Base-by-base conservation (phyloP, 768 basidiomycete species). In the Lactifluus piperatus region DNA sequence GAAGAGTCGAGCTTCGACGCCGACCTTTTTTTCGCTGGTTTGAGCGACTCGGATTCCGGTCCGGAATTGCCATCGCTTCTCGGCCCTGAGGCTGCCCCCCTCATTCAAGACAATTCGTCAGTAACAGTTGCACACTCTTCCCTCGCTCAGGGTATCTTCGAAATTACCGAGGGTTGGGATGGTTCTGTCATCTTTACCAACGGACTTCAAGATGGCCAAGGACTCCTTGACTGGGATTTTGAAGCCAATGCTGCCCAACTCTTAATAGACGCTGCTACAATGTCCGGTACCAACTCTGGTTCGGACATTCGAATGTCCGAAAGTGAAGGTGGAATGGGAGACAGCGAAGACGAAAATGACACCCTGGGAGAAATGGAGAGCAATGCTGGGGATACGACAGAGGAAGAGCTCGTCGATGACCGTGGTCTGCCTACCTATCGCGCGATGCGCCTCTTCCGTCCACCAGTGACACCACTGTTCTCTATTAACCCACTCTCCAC, bases 1-100 rank as follows among this genome's bases (percentile, higher is more conserved):
- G 88, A 79, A 24, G 88, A 89, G 68, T 85, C 83, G 2, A 81
- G 79, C 60, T 88, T 89, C 65, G 90, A 92, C 65, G 90, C 90
- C 10, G 88, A 91, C 61, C 70, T 91, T 0, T 91, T 92, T 73
- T 91, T 92, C 66, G 82, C 85, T 56, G 86, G 89, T 67, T 79
- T 91, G 43, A 82, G 83, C 37, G 87, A 81, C 66, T 68, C 68
- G 49, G 67, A 71, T 32, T 67, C 66, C 27, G 78, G 75, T 57
- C 76, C 75, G 51, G 81, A 80, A 30, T 74, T 73, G 57, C 54
- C 58, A 20, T 32, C 47, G n/a, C 41, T 50, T 9, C 59, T 63
- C 20, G 64, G 62, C 22, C 56, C 69, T 14, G 71, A 70, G n/a
- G 68, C 67, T 43, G 68, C 67, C 32, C 69, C 68, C 37, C 71